phyloP scores from a whole-genome alignment of 768 basidiomycete species.

The Russula brevipes region DNA sequence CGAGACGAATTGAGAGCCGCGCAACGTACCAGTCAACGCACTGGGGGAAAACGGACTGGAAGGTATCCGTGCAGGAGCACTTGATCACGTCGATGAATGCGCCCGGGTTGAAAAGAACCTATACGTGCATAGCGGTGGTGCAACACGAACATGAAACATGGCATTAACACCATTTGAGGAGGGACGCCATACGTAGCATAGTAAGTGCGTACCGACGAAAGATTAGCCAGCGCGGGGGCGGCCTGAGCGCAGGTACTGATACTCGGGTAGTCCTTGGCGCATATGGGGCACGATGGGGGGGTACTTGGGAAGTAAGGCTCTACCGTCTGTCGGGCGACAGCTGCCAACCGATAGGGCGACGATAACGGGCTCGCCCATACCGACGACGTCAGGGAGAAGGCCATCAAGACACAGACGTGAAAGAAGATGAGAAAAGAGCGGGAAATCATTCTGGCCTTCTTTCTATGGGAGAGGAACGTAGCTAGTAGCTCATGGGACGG shows the following conservation, averaged over 20 bases:
- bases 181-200: neutral
- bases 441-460: neutral
- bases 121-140: neutral
- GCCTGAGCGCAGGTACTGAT: slow-evolving; percentile 58
- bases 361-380: slow-evolving; percentile 8
- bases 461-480: neutral
- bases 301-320: slow-evolving; percentile 48
- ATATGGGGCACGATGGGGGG: slow-evolving; percentile 56
- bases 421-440: slow-evolving; percentile 7
- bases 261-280: slow-evolving; percentile 44
- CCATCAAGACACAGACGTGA: neutral
- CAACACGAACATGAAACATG: neutral
- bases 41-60: slow-evolving; percentile 48
- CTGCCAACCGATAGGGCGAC: neutral
- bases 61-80: slow-evolving; percentile 54
- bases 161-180: neutral
- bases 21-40: slow-evolving; percentile 52
- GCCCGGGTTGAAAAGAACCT: slow-evolving; percentile 63
- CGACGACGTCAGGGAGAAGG: neutral
- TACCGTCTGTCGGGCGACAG: slow-evolving; percentile 4
- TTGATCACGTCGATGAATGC: slow-evolving; percentile 58
- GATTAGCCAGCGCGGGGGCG: slow-evolving; percentile 52
- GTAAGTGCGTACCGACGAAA: slow-evolving; percentile 41
- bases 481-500: neutral
- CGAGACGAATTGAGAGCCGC: too few species aligned